Evolutionary conservation across 371 early-diverging fungal genomes (phyloP).

Genomic region (Apophysomyces trapeziformis): DNA sequence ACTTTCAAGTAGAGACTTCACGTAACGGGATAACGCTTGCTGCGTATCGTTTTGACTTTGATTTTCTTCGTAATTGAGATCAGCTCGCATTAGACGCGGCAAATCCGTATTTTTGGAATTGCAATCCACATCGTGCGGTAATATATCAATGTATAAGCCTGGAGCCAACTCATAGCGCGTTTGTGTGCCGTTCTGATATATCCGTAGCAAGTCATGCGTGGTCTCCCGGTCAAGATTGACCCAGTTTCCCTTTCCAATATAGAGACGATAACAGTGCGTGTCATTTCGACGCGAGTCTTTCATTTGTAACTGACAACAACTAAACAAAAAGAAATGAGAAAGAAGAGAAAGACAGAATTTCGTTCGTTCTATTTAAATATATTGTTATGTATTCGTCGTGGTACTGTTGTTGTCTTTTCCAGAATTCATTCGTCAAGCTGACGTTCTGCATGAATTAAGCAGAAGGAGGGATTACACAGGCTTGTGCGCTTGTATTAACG

Average conservation of each 20-base stretch:
- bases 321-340: background rate
- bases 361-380: background rate
- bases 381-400: background rate
- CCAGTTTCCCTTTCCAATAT: constrained; percentile 54
- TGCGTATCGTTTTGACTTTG: constrained; percentile 1
- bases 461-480: too few species aligned
- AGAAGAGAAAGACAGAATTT: background rate
- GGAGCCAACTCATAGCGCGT: constrained; percentile 41
- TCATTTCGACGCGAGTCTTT: background rate
- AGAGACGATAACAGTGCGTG: constrained; percentile 37
- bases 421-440: background rate
- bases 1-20: constrained; percentile 34
- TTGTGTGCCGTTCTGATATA: constrained; percentile 37
- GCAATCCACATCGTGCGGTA: constrained; percentile 52
- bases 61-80: constrained; percentile 33
- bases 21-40: constrained; percentile 33
- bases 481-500: too few species aligned
- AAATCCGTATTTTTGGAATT: constrained; percentile 51
- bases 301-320: background rate
- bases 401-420: background rate
- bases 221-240: constrained; percentile 35
- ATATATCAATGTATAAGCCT: constrained; percentile 41
- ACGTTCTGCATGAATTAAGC: too few species aligned
- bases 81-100: constrained; percentile 47
- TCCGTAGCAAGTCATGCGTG: constrained; percentile 37